Base-by-base conservation (phyloP, 768 basidiomycete species). In the Auricularia sp. region DNA sequence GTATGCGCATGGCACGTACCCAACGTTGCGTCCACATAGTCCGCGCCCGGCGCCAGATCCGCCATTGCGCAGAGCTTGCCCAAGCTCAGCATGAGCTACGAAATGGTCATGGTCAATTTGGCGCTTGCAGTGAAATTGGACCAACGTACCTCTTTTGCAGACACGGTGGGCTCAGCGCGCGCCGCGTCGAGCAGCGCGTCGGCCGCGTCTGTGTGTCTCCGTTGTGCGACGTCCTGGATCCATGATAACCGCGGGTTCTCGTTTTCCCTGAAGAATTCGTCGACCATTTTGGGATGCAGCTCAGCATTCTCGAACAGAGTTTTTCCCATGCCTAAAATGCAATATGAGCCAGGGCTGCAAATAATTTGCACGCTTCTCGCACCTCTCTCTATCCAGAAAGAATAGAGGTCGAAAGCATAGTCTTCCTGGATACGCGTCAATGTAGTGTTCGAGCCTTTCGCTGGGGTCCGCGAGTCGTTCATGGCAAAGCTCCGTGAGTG, bases 331-430 rank as follows among this genome's bases (percentile, higher is more conserved):
- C 90, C 92, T 92, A 61, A 2, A 54, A 18, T 36, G 61, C 54
- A 47, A 39, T 11, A 47, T 64, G 21, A 44, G 66, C 6, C 10
- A 35, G 7, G 54, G 33, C 18, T 8, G 33, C 7, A 45, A 42
- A 51, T 21, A 47, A 62, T 21, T 29, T 21, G 45, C 29, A 59
- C 36, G 29, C 1, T 63, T 29, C 8, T 42, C 11, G n/a, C 65
- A 90, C 92, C 91, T 68, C 94, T 87, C 68, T 93, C 90, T 62
- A 96, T 89, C 73, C 92, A 96, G 90, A 90, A 97, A 70, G 85
- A 83, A 71, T 91, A 95, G n/a, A 97, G 80, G 70, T 92, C 88
- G n/a, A 81, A 85, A 0, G 94, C 89, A 68, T 98, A 98, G 13
- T 84, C 85, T 39, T 92, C 86, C 62, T 87, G 84, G 75, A n/a